These are phyloP conservation scores for Suhomyces kilbournensis DNA, from an alignment of 805 yeast species.

Conservation along the genomic window DNA sequence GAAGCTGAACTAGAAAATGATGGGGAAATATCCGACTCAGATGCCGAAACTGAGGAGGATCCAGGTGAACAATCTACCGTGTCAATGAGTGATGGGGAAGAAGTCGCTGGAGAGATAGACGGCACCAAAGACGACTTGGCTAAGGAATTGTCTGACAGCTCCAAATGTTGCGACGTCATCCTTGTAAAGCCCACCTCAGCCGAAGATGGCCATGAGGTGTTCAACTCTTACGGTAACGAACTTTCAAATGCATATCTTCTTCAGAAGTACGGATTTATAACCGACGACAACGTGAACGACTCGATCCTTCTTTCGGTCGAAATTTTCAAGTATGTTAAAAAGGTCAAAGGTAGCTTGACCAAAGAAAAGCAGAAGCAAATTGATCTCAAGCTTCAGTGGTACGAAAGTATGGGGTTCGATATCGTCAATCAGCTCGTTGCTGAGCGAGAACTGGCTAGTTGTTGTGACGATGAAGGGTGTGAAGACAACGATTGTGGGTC, in stretches of 20 bases:
- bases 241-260: conserved; percentile 62
- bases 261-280: conserved; percentile 78
- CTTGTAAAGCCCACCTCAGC: conserved; percentile 40
- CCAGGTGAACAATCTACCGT: conserved; percentile 20
- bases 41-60: conserved; percentile 15
- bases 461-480: conserved; percentile 7
- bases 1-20: conserved; percentile 17
- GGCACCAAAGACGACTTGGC: conserved; percentile 31
- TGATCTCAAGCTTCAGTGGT: conserved; percentile 46
- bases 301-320: conserved; percentile 57
- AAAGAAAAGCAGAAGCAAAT: conserved; percentile 29
- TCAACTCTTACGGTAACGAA: conserved; percentile 77
- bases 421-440: conserved; percentile 26
- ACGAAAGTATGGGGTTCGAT: conserved; percentile 45
- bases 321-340: conserved; percentile 32
- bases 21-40: conserved; percentile 7
- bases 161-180: conserved; percentile 69
- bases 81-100: conserved; percentile 15
- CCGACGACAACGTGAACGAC: conserved; percentile 47
- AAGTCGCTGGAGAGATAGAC: conserved; percentile 10
- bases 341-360: conserved; percentile 16
- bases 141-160: conserved; percentile 30
- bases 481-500: conserved; percentile 9
- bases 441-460: conserved; percentile 1
- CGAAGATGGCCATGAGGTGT: conserved; percentile 55